Percentiles rank a stretch among this genome's conserved stretches.
phyloP scores from a whole-genome alignment of 2,329 filamentous ascomycete species.

The Cryoendolithus antarcticus region DNA sequence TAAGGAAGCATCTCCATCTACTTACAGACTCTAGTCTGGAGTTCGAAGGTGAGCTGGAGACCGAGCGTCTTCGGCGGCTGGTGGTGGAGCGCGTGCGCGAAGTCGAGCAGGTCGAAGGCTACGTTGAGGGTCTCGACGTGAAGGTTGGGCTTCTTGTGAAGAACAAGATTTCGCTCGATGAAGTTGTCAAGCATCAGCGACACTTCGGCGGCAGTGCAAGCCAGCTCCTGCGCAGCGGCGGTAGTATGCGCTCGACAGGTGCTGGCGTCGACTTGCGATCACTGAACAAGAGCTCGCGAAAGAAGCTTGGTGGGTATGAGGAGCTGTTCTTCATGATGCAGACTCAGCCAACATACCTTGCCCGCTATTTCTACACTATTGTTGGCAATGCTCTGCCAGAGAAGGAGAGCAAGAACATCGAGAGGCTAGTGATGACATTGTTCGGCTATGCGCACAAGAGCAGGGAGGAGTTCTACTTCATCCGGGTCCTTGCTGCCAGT shows the following conservation, averaged over 20 bases:
- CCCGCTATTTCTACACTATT: slow-evolving; percentile 71
- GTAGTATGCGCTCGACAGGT: slow-evolving; percentile 48
- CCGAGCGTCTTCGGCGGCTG: slow-evolving; percentile 85
- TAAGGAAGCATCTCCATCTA: slow-evolving; percentile 96
- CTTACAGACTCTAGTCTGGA: slow-evolving; percentile 98
- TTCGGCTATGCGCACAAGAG: slow-evolving; percentile 97
- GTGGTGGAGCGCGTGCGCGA: slow-evolving; percentile 95
- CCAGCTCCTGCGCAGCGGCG: slow-evolving; percentile 20
- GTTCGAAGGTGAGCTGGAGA: slow-evolving; percentile 97
- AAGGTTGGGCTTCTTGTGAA: slow-evolving; percentile 97
- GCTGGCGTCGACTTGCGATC: slow-evolving; percentile 87
- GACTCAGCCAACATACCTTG: slow-evolving; percentile 89
- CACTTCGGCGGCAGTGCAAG: slow-evolving; percentile 63
- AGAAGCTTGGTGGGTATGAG: slow-evolving; percentile 93
- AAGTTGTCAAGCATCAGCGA: slow-evolving; percentile 92
- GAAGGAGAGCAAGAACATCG: slow-evolving; percentile 84
- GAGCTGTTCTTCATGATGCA: slow-evolving; percentile 95
- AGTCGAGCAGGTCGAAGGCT: slow-evolving; percentile 94
- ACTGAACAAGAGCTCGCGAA: slow-evolving; percentile 88
- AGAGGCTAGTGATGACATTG: slow-evolving; percentile 87
- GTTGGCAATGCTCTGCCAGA: slow-evolving; percentile 76
- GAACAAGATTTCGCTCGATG: slow-evolving; percentile 98
- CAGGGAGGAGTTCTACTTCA: slow-evolving; percentile 88
- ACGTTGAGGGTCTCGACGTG: slow-evolving; percentile 96
- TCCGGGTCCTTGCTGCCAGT: slow-evolving; percentile 75